These are phyloP conservation scores for Lactarius trivialis DNA, from an alignment of 768 basidiomycete genomes.

Conservation along the genomic window DNA sequence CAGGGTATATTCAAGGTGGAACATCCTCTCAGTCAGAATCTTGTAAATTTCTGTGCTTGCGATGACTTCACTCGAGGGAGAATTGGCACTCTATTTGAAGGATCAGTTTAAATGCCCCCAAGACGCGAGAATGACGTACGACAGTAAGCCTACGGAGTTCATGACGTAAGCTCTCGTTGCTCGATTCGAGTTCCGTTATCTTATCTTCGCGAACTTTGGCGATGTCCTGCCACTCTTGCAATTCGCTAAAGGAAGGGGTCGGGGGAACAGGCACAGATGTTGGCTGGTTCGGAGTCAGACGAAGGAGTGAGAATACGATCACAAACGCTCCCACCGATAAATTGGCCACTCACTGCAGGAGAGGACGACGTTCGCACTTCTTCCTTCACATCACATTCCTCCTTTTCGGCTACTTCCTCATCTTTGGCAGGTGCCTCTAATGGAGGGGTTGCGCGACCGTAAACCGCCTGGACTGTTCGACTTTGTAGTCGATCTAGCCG, in stretches of 20 bases:
- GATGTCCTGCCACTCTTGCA: constrained; percentile 37
- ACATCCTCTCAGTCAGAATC: constrained; percentile 7
- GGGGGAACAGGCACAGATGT: constrained; percentile 28
- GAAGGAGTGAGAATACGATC: constrained; percentile 32
- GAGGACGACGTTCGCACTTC: constrained; percentile 54
- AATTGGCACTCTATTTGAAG: constrained; percentile 15
- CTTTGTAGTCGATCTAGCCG: constrained; percentile 58
- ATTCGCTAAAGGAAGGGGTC: constrained; percentile 26
- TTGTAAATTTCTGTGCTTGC: constrained; percentile 16
- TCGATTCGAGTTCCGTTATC: constrained; percentile 25
- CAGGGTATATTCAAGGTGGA: constrained; percentile 12
- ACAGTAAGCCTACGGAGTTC: constrained; percentile 23
- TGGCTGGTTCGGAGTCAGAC: constrained; percentile 46
- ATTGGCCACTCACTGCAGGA: constrained; percentile 67
- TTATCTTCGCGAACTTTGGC: constrained; percentile 31
- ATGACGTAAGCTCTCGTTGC: constrained; percentile 22
- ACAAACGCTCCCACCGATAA: constrained; percentile 56
- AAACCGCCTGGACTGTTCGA: constrained; percentile 35
- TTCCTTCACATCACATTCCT: constrained; percentile 30
- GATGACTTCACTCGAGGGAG: constrained; percentile 15
- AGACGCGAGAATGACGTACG: background rate
- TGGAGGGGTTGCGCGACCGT: constrained; percentile 10
- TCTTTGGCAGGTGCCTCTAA: constrained; percentile 7
- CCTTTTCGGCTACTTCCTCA: constrained; percentile 17
- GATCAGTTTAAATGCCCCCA: background rate